Evolutionary conservation across 208 protist genomes (phyloP), one percentile per base, ranked within the genome.

Genomic region (Novymonas esmeraldas): DNA sequence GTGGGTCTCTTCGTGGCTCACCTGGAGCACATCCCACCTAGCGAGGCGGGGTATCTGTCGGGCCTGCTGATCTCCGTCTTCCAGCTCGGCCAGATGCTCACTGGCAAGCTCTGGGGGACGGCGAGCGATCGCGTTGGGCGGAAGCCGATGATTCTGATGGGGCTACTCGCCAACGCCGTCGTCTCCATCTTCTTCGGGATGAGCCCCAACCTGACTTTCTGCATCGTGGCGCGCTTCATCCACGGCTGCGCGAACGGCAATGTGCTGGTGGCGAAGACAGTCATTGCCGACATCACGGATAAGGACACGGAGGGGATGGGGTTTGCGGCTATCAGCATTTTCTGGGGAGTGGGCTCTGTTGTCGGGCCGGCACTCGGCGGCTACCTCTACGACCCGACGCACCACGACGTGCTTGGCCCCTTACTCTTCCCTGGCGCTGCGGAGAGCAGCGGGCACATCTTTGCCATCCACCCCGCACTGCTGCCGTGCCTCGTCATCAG

Each of bases 271-370:
- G 84, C 84, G 31, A 93, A 93, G 65, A 91, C 84, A 26, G 76
- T 89, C 26, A 78, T 91, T 49, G 87, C 87, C 1, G 87, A 91
- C 49, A 90, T 91, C 71, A 84, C 86, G 13, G 84, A 93, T 58
- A 81, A 78, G 59, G 88, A 82, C 2, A 89, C 79, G 38, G 82
- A 87, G 65, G 81, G 82, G 9, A 70, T 79, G 58, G 97, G 97
- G 45, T 99, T 99, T 78, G 93, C 96, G 16, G 97, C 98, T 38
- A 97, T 99, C 20, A 98, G 95, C 69, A 97, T 99, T 71, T 79
- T 81, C 24, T 87, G 75, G 66, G 84, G 78, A 2, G 71, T 89
- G 22, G 84, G 87, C 29, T 83, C 78, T 46, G 61, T 91, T 20
- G 52, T 89, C 13, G 87, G 84, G 3, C 87, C 87, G 6, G 76